Base-by-base conservation (phyloP, 495 filamentous ascomycete genomes). In the Oleoguttula mirabilis region DNA sequence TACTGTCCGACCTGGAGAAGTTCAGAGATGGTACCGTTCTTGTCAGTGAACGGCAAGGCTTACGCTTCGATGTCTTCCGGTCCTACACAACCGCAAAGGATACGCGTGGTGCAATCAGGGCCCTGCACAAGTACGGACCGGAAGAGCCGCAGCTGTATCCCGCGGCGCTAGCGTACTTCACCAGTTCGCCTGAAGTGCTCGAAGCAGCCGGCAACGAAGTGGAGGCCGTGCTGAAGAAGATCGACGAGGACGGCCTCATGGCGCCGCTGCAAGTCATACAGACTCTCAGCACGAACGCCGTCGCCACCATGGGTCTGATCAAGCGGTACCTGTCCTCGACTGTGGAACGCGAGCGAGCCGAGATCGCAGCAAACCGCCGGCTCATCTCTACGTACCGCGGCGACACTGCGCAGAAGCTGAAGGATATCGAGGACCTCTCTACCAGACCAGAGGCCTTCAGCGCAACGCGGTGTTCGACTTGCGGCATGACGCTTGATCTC, bases 251-350 rank as follows among this genome's bases (percentile, higher is more conserved):
- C 47, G 82, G 84, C 11, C 72, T 98, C 10, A 92, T 98, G 82
- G 88, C 92, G 11, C 90, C 90, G 1, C 68, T 98, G 19, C 88
- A 98, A 59, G 90, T 98, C 11, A 90, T 98, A 12, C 90, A 98
- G 59, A 86, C 92, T 2, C 66, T 98, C 10, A 82, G 79, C 45
- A 77, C 73, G 20, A 87, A 85, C 54, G 77, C 73, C 20, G 87
- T 95, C 6, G 88, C 90, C 1, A 95, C 86, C 1, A 94, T 96
- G 82, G 90, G 92, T 23, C 82, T 94, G 67, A 79, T 98, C 32
- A 96, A 94, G 66, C 78, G 77, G 21, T 98, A 98, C 56, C 76
- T 98, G 3, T 75, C 79, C 42, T 72, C 80, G 36, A 90, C 87
- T 14, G 92, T 98, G 57, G 80, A 88, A 46, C 72, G 80, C 27